These are phyloP conservation scores for Vitis vinifera DNA, from an alignment of 164 flowering plant genomes.

Conservation along the genomic window DNA sequence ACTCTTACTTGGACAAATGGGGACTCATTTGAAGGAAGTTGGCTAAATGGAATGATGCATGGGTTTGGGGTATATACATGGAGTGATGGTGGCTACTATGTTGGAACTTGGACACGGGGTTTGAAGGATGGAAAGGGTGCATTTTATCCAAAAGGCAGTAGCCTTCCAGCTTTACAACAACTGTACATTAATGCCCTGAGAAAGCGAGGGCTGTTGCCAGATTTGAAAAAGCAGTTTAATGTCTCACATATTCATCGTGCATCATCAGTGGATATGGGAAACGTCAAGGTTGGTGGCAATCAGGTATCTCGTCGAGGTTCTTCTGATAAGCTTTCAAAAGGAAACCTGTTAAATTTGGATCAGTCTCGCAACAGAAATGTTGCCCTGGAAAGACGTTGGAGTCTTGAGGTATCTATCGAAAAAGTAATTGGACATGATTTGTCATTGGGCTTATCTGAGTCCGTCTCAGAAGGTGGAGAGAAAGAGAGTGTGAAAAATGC, in stretches of 20 bases:
- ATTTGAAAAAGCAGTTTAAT: constrained; percentile 58
- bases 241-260: constrained; percentile 61
- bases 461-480: constrained; percentile 40
- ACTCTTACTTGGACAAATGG: constrained; percentile 89
- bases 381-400: constrained; percentile 89
- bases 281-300: constrained; percentile 45
- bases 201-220: constrained; percentile 83
- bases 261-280: constrained; percentile 65
- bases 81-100: constrained; percentile 88
- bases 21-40: constrained; percentile 92
- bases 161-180: constrained; percentile 68
- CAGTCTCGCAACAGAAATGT: constrained; percentile 57
- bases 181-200: constrained; percentile 74
- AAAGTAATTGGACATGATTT: constrained; percentile 69
- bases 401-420: constrained; percentile 91
- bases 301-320: constrained; percentile 44
- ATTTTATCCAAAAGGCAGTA: constrained; percentile 80
- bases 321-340: constrained; percentile 56
- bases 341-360: constrained; percentile 57
- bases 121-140: constrained; percentile 97
- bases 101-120: constrained; percentile 94
- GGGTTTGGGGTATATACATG: constrained; percentile 93
- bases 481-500: constrained; percentile 36
- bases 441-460: constrained; percentile 45
- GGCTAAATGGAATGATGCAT: constrained; percentile 94